A percentile compares a stretch with the other conserved stretches of the same genome.
Conservation (phyloP, 2,329 filamentous ascomycete genomes). For the Sclerotinia subarctica region DNA sequence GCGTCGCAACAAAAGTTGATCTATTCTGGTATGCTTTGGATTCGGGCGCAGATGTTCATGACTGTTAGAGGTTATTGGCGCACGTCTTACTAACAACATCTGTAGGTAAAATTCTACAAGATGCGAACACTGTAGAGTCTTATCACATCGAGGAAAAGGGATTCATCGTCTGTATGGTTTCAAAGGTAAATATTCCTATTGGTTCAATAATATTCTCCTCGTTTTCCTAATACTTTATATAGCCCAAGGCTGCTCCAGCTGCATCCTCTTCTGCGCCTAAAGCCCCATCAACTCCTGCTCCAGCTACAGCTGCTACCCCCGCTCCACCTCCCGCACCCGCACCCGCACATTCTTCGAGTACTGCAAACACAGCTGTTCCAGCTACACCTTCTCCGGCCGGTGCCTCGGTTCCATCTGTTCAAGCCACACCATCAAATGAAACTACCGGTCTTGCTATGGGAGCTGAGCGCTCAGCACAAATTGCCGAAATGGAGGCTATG, state of each 20-base stretch:
- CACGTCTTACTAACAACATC: slow-evolving; percentile 33
- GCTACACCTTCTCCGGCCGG: slow-evolving; percentile 47
- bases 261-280: slow-evolving; percentile 53
- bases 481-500: slow-evolving; percentile 96
- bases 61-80: slow-evolving; percentile 8
- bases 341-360: slow-evolving; percentile 55
- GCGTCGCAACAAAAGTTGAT: slow-evolving; percentile 90
- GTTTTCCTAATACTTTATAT: slow-evolving; percentile 33
- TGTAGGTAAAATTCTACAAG: slow-evolving; percentile 93
- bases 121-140: slow-evolving; percentile 92
- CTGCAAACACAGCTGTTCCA: slow-evolving; percentile 48
- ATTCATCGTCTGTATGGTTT: slow-evolving; percentile 97
- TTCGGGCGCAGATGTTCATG: slow-evolving; percentile 3
- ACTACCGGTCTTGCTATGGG: slow-evolving; percentile 85
- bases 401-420: slow-evolving; percentile 48
- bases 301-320: slow-evolving; percentile 54
- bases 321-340: slow-evolving; percentile 63
- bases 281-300: slow-evolving; percentile 61
- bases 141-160: slow-evolving; percentile 99
- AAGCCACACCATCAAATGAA: slow-evolving; percentile 56
- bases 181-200: slow-evolving; percentile 64
- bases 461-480: slow-evolving; percentile 73
- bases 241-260: slow-evolving; percentile 66
- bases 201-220: neutral
- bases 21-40: slow-evolving; percentile 73